Base-by-base conservation (phyloP, 306 rosid genomes). In the Crataegus laevigata region DNA sequence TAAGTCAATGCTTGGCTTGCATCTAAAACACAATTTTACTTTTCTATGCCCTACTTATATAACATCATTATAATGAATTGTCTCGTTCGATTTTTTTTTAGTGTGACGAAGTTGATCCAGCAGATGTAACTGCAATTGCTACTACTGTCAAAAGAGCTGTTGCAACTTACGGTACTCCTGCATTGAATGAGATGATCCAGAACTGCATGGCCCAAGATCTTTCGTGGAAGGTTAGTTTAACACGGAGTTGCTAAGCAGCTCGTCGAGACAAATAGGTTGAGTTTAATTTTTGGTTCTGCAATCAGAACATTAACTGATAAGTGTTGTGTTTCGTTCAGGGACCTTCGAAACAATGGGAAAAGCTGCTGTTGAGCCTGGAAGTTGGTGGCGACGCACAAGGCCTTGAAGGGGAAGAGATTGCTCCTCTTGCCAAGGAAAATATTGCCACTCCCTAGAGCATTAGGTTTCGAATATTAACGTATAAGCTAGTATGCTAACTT, bases 321-420 rank as follows among this genome's bases (percentile, higher is more conserved):
- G 14, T 15, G 15, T 34, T 65, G 25, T 66, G 38, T 73, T 62
- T 78, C 66, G 77, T 75, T 62, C 93, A 94, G 99, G 90, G 73
- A 34, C 99, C 99, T 45, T 86, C 99, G 10, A 88, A 82, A 79
- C 81, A 34, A 64, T 94, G 99, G 99, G 99, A 92, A 70, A 83
- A 81, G 69, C 47, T 86, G 60, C 78, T 94, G 68, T 58, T 94
- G 85, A 80, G 87, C 84, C 78, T 94, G 77, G 92, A 75, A 43
- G 97, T 90, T 22, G 83, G 87, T 7, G 91, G 87, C n/a, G 81
- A 80, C 21, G 77, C 80, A 80, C 81, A 91, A 14, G 97, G 96
- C 75, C 64, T 83, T 3, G 93, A 89, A 0, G 96, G 93, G 3
- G 99, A 92, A 3, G 99, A 94, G 84, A 80, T 89, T 74, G 90